phyloP scores from a whole-genome alignment of 768 basidiomycete genomes.

The Mycena chlorophos region DNA sequence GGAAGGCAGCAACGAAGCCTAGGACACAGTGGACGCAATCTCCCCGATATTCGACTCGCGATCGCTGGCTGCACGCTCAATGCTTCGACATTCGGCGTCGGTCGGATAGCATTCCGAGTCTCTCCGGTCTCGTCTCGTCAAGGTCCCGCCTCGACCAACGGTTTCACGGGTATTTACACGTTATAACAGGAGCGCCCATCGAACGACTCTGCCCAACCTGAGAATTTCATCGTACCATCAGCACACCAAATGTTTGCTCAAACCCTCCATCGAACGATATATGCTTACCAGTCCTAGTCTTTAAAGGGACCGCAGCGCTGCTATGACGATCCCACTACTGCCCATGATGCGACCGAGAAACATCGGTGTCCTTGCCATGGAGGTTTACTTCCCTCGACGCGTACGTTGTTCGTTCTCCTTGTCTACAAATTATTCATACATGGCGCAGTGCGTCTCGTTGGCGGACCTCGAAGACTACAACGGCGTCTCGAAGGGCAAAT shows the following conservation, averaged over 20 bases:
- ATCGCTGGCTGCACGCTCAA: no score
- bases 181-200: not conserved
- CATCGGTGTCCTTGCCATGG: slow-evolving; percentile 91
- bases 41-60: no score
- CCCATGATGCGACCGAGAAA: slow-evolving; percentile 67
- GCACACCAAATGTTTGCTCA: no score
- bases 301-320: no score
- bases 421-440: slow-evolving; percentile 4
- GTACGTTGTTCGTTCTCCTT: slow-evolving; percentile 45
- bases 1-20: no score
- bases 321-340: not conserved
- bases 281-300: not conserved
- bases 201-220: not conserved
- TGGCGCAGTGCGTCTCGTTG: slow-evolving; percentile 86
- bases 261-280: not conserved
- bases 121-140: no score
- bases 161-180: no score
- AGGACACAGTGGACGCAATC: no score
- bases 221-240: not conserved
- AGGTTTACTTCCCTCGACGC: slow-evolving; percentile 92
- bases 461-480: slow-evolving; percentile 92
- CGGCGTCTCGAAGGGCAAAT: slow-evolving; percentile 92
- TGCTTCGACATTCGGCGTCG: no score
- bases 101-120: no score
- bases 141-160: no score